A percentile compares a stretch with the other conserved stretches of the same genome.
Conservation (phyloP, 768 basidiomycete species). For the Auriculariales sp. region DNA sequence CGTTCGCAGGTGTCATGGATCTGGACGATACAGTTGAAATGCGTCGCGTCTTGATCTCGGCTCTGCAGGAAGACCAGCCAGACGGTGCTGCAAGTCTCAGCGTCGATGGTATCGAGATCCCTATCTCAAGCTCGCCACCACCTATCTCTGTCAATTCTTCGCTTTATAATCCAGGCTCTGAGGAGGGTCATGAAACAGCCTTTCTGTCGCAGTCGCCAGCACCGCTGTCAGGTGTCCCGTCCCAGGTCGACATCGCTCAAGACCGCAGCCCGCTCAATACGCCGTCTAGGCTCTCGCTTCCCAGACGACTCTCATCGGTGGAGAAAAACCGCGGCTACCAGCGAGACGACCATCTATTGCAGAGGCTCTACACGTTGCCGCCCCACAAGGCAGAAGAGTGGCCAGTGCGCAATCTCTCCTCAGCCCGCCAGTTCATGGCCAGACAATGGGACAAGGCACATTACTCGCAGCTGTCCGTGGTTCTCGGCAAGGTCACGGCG, state of each 20-base stretch:
- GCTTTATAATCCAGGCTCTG: neutral
- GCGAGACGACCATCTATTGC: neutral
- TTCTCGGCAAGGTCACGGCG: neutral
- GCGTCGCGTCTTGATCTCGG: neutral
- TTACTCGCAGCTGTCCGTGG: too few species aligned
- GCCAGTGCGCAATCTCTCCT: too few species aligned
- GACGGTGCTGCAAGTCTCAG: neutral
- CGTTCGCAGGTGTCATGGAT: neutral
- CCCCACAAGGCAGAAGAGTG: too few species aligned
- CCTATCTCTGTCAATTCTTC: neutral
- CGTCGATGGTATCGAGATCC: neutral
- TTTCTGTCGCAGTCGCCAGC: neutral
- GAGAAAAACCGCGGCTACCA: neutral
- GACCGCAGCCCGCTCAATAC: too few species aligned
- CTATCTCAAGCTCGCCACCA: neutral
- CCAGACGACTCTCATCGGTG: neutral
- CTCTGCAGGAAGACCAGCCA: neutral
- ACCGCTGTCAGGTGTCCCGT: neutral
- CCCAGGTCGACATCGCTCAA: too few species aligned
- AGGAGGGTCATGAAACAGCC: neutral
- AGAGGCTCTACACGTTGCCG: neutral
- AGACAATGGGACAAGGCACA: too few species aligned
- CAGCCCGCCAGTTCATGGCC: too few species aligned
- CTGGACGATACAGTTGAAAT: neutral
- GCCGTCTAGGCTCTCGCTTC: too few species aligned